Evolutionary conservation across 148 eudicot genomes (phyloP).

Genomic region (Linanthus parryae): DNA sequence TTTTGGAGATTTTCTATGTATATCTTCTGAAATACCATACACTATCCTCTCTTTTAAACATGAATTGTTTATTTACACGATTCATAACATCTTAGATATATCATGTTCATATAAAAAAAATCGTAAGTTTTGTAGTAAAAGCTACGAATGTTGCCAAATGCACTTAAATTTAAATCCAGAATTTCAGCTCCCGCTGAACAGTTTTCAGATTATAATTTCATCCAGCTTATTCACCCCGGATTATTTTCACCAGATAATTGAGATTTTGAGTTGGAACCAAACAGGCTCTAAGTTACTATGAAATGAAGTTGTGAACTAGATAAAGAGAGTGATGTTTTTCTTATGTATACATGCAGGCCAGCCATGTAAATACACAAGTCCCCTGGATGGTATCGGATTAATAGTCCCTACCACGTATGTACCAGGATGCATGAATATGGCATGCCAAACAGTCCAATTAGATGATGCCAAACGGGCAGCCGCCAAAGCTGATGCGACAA

Average conservation of each 20-base stretch:
- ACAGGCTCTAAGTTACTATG: conserved; percentile 72
- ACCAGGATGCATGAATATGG: conserved; percentile 41
- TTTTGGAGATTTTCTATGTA: too few relatives aligned
- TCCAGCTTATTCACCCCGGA: too few relatives aligned
- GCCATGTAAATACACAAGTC: conserved; percentile 45
- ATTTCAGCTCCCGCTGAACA: too few relatives aligned
- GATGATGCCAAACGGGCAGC: conserved; percentile 27
- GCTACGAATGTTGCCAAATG: too few relatives aligned
- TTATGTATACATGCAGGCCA: conserved; percentile 11
- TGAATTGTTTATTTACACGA: too few relatives aligned
- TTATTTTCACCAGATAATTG: not conserved
- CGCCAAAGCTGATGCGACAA: conserved; percentile 33
- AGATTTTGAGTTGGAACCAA: not conserved
- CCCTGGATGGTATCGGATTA: conserved; percentile 32
- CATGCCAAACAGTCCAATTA: conserved; percentile 24
- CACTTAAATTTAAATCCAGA: too few relatives aligned
- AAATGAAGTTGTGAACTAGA: not conserved
- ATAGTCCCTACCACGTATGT: conserved; percentile 25
- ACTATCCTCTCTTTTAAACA: too few relatives aligned
- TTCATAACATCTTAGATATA: too few relatives aligned
- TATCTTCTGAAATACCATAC: too few relatives aligned
- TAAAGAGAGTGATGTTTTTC: not conserved
- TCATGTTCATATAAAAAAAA: too few relatives aligned
- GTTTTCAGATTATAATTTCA: too few relatives aligned
- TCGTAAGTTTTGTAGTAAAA: too few relatives aligned